Evolutionary conservation across 164 flowering plant species (phyloP).

Genomic region (Stephania japonica): DNA sequence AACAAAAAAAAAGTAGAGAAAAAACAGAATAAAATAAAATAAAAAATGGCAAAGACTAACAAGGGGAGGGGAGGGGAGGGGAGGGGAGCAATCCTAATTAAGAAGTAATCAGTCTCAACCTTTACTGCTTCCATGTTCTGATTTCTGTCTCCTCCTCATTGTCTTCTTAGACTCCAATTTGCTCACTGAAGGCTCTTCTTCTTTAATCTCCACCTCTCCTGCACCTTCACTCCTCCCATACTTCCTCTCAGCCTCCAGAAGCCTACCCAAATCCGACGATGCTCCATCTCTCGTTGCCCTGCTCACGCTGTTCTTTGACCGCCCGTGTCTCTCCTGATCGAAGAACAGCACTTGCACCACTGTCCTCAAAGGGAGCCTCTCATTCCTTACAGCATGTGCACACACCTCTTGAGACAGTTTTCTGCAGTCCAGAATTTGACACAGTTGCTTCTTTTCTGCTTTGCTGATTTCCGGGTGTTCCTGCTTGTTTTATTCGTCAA

Average conservation of each 20-base stretch:
- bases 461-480: constrained; percentile 66
- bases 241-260: neutral
- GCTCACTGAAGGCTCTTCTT: constrained; percentile 21
- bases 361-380: constrained; percentile 75
- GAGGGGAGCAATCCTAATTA: neutral
- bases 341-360: constrained; percentile 84
- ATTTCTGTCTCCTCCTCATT: constrained; percentile 16
- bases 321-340: constrained; percentile 58
- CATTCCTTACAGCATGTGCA: constrained; percentile 72
- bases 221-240: constrained; percentile 9
- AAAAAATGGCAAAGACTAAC: neutral
- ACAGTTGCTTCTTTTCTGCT: constrained; percentile 64
- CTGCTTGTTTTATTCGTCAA: constrained; percentile 26
- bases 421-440: constrained; percentile 66
- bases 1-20: neutral
- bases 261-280: neutral
- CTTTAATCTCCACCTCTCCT: constrained; percentile 19
- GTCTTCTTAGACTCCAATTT: constrained; percentile 21
- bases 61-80: no score
- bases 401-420: constrained; percentile 62
- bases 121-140: constrained; percentile 20
- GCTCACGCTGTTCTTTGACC: constrained; percentile 5
- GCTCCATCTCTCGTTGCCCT: neutral
- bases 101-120: constrained; percentile 20
- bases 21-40: neutral